phyloP scores from a whole-genome alignment of 2,329 filamentous ascomycete species.

The Aspergillus tubingensis region DNA sequence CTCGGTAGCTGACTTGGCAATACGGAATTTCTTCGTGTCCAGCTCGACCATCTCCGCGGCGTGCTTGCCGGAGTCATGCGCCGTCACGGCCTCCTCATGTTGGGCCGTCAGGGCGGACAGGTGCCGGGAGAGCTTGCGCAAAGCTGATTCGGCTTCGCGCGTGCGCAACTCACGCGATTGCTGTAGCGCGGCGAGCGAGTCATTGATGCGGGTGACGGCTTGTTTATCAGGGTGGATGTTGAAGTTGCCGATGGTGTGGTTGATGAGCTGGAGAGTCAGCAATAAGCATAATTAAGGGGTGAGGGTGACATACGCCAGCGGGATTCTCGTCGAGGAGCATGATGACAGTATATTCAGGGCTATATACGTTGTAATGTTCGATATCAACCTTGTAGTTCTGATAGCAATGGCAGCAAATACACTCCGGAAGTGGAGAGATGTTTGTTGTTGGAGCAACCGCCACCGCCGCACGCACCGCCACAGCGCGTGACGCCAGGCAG shows the following conservation, averaged over 20 bases:
- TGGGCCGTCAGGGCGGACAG: conserved; percentile 74
- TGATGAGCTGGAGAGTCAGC: conserved; percentile 68
- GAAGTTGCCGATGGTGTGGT: conserved; percentile 91
- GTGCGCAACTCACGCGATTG: conserved; percentile 79
- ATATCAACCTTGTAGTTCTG: too few relatives aligned
- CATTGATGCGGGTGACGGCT: conserved; percentile 78
- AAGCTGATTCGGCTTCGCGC: conserved; percentile 65
- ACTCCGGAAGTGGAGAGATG: conserved; percentile 20
- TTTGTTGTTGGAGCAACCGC: conserved; percentile 44
- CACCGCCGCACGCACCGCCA: conserved; percentile 38
- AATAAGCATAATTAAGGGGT: not conserved
- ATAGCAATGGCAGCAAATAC: conserved; percentile 8
- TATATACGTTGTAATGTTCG: too few relatives aligned
- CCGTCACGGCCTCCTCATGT: conserved; percentile 71
- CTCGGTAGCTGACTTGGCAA: conserved; percentile 87
- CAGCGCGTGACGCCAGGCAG: conserved; percentile 33
- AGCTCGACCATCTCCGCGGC: conserved; percentile 81
- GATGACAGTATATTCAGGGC: conserved; percentile 42
- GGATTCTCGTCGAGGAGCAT: conserved; percentile 97
- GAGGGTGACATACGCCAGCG: conserved; percentile 64
- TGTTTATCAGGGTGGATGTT: conserved; percentile 87
- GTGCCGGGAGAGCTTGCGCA: conserved; percentile 73
- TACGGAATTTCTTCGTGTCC: conserved; percentile 90
- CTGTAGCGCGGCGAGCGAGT: conserved; percentile 79
- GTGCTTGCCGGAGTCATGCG: conserved; percentile 77